Evolutionary conservation across 1,284 basidiomycete genomes (phyloP).

Genomic region (Ceratobasidium sp.): DNA sequence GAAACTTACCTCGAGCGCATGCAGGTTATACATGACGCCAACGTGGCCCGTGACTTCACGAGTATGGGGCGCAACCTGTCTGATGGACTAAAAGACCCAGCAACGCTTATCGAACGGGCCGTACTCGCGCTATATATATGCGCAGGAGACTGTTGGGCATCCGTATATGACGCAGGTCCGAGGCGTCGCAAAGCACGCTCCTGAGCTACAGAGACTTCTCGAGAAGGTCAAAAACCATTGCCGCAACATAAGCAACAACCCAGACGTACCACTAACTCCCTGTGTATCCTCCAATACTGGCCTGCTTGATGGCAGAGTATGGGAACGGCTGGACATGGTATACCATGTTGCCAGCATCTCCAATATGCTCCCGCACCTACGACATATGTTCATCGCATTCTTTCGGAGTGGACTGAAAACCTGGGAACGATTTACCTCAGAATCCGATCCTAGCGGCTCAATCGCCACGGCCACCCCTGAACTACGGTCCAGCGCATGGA

Average conservation of each 20-base stretch:
- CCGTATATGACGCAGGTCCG: slow-evolving; percentile 56
- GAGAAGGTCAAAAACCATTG: too few species aligned
- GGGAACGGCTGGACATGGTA: slow-evolving; percentile 24
- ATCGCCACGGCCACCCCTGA: slow-evolving; percentile 14
- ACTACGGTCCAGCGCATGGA: not conserved
- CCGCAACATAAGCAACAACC: too few species aligned
- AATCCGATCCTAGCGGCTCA: slow-evolving; percentile 12
- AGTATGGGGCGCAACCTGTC: too few species aligned
- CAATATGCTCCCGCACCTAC: slow-evolving; percentile 11
- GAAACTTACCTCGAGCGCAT: slow-evolving; percentile 3
- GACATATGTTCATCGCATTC: slow-evolving; percentile 17
- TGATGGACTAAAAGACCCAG: too few species aligned
- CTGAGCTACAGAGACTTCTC: too few species aligned
- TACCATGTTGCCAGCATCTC: not conserved
- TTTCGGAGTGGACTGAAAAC: slow-evolving; percentile 23
- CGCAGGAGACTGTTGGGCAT: slow-evolving; percentile 53
- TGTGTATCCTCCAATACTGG: too few species aligned
- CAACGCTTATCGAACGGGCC: too few species aligned
- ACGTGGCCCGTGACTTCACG: too few species aligned
- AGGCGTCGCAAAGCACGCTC: not conserved
- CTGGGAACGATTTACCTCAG: slow-evolving; percentile 34
- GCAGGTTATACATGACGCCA: not conserved
- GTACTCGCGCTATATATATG: slow-evolving; percentile 55
- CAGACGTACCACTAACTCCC: too few species aligned
- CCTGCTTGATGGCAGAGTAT: not conserved